These are phyloP conservation scores for Polychytrium aggregatum DNA, from an alignment of 192 early-diverging fungal species.

Conservation along the genomic window DNA sequence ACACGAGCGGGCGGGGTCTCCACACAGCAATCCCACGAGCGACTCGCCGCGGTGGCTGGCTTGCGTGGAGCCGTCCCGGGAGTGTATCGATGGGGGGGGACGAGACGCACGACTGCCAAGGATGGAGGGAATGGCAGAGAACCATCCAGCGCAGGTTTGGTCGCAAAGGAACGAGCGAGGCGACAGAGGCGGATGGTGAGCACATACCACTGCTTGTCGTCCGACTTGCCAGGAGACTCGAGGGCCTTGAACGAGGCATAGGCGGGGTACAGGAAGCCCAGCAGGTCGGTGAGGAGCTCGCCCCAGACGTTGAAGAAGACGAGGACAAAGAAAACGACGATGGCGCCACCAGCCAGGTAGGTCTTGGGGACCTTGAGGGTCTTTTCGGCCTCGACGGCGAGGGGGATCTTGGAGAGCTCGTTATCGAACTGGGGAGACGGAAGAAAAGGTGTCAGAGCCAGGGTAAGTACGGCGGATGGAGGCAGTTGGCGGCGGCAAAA, in stretches of 20 bases:
- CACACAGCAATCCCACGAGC: too few relatives aligned
- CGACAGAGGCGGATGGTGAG: too few relatives aligned
- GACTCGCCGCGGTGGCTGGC: too few relatives aligned
- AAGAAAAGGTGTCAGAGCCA: too few relatives aligned
- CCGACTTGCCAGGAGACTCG: conserved; percentile 62
- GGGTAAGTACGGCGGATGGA: too few relatives aligned
- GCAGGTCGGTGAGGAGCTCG: conserved; percentile 64
- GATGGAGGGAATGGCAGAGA: neutral
- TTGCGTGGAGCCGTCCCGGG: too few relatives aligned
- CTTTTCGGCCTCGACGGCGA: conserved; percentile 58
- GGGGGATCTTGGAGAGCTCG: conserved; percentile 56
- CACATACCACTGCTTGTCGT: conserved; percentile 69
- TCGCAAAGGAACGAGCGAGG: too few relatives aligned
- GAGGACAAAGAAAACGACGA: conserved; percentile 50
- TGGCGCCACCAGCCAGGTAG: conserved; percentile 62
- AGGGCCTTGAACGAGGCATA: conserved; percentile 90
- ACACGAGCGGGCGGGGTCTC: too few relatives aligned
- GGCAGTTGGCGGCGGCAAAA: too few relatives aligned
- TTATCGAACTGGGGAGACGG: conserved; percentile 57
- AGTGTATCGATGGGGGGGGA: too few relatives aligned
- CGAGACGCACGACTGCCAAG: too few relatives aligned
- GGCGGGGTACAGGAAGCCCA: conserved; percentile 89
- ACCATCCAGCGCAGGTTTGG: too few relatives aligned
- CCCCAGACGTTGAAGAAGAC: conserved; percentile 84
- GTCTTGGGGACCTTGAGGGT: conserved; percentile 78